A percentile compares a stretch with the other conserved stretches of the same genome.
Conservation (phyloP, 225 moss, liverwort and hornwort genomes). For the Polytrichum formosum region DNA sequence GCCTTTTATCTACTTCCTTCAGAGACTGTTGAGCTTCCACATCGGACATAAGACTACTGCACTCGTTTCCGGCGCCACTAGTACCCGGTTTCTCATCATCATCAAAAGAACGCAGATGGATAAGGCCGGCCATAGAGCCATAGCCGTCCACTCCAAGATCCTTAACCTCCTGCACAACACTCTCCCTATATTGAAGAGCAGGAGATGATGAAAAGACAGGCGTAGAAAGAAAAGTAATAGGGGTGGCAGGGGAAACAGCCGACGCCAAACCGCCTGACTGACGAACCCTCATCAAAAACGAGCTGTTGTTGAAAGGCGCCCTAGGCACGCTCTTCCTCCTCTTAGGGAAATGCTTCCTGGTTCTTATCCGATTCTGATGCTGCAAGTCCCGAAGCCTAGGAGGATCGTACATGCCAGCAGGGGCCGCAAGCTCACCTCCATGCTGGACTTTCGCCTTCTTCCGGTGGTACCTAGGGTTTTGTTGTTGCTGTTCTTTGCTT, state of each 20-base stretch:
- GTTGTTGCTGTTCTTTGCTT: conserved; percentile 31
- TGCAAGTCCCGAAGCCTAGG: conserved; percentile 74
- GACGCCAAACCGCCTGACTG: conserved; percentile 71
- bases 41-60: conserved; percentile 10
- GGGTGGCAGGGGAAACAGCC: conserved; percentile 58
- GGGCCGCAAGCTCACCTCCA: conserved; percentile 2
- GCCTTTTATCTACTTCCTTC: conserved; percentile 54
- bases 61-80: conserved; percentile 17
- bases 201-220: conserved; percentile 64
- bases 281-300: conserved; percentile 85
- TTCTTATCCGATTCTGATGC: conserved; percentile 72
- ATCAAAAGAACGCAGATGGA: conserved; percentile 52
- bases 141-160: conserved; percentile 81
- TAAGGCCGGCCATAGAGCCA: conserved; percentile 92
- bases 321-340: conserved; percentile 59
- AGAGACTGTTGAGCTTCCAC: conserved; percentile 37
- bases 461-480: neutral
- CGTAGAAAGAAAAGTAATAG: conserved; percentile 64
- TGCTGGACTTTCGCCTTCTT: conserved; percentile 17
- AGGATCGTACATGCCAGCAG: conserved; percentile 51
- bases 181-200: conserved; percentile 61
- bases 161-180: conserved; percentile 67
- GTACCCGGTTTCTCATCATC: conserved; percentile 38
- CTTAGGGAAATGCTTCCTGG: conserved; percentile 69
- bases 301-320: conserved; percentile 82